Percentiles rank a stretch among this genome's conserved stretches.
Conservation (phyloP, 2,329 filamentous ascomycete genomes). For the Macroventuria anomochaeta region DNA sequence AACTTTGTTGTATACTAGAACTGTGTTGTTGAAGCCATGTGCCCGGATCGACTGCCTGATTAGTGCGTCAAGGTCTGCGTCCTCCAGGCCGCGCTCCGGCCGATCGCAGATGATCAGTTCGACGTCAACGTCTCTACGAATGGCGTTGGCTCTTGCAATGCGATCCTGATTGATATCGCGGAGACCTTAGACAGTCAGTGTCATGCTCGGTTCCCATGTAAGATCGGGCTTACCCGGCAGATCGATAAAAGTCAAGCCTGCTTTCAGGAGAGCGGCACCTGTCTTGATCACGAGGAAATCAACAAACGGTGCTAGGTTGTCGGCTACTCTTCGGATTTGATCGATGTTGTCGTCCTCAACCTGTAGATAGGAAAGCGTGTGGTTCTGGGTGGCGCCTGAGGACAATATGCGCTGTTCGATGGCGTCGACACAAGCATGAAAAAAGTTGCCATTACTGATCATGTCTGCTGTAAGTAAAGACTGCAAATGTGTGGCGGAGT, state of each 20-base stretch:
- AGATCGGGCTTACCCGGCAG: neutral
- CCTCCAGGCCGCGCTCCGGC: constrained; percentile 12
- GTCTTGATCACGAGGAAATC: constrained; percentile 15
- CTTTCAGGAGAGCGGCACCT: constrained; percentile 1
- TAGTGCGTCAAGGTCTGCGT: constrained; percentile 9
- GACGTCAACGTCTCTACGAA: constrained; percentile 9
- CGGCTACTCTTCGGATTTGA: neutral
- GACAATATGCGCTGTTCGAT: constrained; percentile 10
- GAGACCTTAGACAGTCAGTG: neutral
- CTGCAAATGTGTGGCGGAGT: neutral
- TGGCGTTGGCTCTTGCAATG: constrained; percentile 9
- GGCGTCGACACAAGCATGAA: constrained; percentile 3
- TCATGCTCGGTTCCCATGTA: neutral
- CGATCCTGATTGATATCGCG: constrained; percentile 14
- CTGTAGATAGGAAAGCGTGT: neutral
- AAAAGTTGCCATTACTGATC: neutral
- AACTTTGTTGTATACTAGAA: constrained; percentile 13
- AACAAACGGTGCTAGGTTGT: constrained; percentile 7
- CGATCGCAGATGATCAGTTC: constrained; percentile 16
- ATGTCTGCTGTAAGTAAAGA: neutral
- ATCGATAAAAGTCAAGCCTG: constrained; percentile 13
- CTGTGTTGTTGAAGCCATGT: constrained; percentile 11
- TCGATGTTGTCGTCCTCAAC: constrained; percentile 6
- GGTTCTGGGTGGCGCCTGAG: neutral
- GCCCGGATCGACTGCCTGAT: constrained; percentile 13